Evolutionary conservation across 192 early-diverging fungal genomes (phyloP).

Genomic region (Umbelopsis isabellina): DNA sequence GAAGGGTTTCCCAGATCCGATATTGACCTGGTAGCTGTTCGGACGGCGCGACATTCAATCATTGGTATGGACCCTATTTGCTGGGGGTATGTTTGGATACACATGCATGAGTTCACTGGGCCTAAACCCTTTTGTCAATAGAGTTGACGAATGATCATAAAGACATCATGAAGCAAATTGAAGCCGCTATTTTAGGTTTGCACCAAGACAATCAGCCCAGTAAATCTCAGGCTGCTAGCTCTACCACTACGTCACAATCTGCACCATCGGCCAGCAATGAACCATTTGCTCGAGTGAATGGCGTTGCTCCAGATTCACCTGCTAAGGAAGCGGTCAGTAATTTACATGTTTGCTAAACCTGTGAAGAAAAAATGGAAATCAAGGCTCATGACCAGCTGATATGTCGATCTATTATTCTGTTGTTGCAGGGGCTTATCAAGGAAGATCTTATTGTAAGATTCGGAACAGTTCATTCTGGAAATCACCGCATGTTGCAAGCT

Average conservation of each 20-base stretch:
- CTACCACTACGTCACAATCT: neutral
- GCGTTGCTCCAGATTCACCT: constrained; percentile 61
- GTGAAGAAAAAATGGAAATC: no score
- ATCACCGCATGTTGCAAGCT: constrained; percentile 41
- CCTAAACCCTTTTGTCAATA: constrained; percentile 12
- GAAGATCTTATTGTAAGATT: constrained; percentile 51
- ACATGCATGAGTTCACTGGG: neutral
- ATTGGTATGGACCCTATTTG: constrained; percentile 21
- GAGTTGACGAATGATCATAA: constrained; percentile 56
- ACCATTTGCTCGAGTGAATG: constrained; percentile 59
- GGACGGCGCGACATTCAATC: constrained; percentile 44
- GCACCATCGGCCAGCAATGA: neutral
- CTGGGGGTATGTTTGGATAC: no score
- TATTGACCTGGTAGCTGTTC: constrained; percentile 52
- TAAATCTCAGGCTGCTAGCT: no score
- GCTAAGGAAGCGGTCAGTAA: constrained; percentile 47
- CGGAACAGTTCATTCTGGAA: constrained; percentile 41
- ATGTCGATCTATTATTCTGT: neutral
- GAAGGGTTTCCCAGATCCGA: constrained; percentile 57
- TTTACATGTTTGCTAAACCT: neutral
- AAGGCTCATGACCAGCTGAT: no score
- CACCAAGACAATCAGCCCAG: constrained; percentile 42
- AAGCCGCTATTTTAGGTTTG: constrained; percentile 46
- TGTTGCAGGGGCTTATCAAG: constrained; percentile 49
- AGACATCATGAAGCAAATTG: constrained; percentile 54